Percentiles rank a stretch among this genome's conserved stretches.
Evolutionary conservation across 805 yeast species (phyloP).

Genomic region (Zygoascus flipseniorum): DNA sequence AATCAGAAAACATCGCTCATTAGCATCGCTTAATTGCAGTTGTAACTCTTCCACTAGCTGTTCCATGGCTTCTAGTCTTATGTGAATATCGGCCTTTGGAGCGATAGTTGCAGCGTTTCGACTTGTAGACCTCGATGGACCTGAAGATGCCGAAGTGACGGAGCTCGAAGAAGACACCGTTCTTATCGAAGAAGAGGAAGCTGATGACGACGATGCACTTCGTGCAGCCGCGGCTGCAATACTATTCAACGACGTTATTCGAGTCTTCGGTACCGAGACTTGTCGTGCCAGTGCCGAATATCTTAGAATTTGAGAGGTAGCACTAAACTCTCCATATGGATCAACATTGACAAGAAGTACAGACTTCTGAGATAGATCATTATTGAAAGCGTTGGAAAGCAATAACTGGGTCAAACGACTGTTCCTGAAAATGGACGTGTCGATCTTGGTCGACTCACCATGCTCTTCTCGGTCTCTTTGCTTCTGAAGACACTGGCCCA

Average conservation of each 20-base stretch:
- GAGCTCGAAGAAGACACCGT: slow-evolving; percentile 2
- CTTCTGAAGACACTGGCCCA: slow-evolving; percentile 41
- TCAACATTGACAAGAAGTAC: slow-evolving; percentile 34
- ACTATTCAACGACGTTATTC: slow-evolving; percentile 10
- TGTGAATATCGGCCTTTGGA: neutral
- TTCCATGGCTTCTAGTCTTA: neutral
- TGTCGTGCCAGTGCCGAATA: slow-evolving; percentile 25
- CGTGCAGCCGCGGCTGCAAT: slow-evolving; percentile 5
- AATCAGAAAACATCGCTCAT: slow-evolving; percentile 10
- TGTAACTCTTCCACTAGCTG: slow-evolving; percentile 18
- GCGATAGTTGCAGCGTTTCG: neutral
- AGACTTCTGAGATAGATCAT: slow-evolving; percentile 23
- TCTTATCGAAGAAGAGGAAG: neutral
- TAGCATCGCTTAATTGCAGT: slow-evolving; percentile 4
- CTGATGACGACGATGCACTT: neutral
- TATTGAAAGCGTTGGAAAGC: slow-evolving; percentile 36
- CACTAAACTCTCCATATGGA: slow-evolving; percentile 32
- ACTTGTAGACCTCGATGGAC: neutral
- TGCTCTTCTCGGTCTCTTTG: slow-evolving; percentile 25
- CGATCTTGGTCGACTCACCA: slow-evolving; percentile 25
- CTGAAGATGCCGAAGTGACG: neutral
- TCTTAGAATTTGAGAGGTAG: slow-evolving; percentile 26
- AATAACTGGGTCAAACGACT: slow-evolving; percentile 43
- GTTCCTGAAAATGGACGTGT: slow-evolving; percentile 38
- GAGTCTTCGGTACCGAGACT: slow-evolving; percentile 14